Evolutionary conservation across 2,329 filamentous ascomycete species (phyloP).

Genomic region (Xylaria multiplex): DNA sequence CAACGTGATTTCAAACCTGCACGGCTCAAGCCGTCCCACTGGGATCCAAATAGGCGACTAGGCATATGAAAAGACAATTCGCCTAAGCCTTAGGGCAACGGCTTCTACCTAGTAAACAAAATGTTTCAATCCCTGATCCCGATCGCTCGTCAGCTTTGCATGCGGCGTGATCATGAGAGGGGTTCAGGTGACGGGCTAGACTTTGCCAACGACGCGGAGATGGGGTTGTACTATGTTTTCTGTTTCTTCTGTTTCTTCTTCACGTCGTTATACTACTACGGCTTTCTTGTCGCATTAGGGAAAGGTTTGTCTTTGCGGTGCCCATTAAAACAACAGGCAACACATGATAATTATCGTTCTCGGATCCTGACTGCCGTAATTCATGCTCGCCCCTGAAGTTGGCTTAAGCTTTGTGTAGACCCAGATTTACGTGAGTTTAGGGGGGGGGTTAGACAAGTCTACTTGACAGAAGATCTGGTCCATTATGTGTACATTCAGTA

Average conservation of each 20-base stretch:
- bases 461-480: not conserved
- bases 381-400: not conserved
- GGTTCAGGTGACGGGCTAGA: not conserved
- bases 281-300: not conserved
- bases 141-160: slow-evolving; percentile 12
- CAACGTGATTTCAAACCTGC: not conserved
- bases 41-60: slow-evolving; percentile 1
- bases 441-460: not conserved
- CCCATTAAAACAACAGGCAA: not conserved
- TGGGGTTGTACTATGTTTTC: not conserved
- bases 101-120: not conserved
- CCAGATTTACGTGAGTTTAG: slow-evolving; percentile 11
- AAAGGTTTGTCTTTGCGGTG: not conserved
- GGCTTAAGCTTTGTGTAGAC: slow-evolving; percentile 8
- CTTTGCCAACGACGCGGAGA: not conserved
- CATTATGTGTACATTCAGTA: slow-evolving; percentile 1
- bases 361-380: not conserved
- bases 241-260: not conserved
- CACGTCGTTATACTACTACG: not conserved
- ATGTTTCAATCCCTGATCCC: slow-evolving; percentile 20
- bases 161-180: slow-evolving; percentile 14
- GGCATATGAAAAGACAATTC: not conserved
- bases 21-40: not conserved
- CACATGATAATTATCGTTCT: not conserved
- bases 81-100: not conserved